Base-by-base conservation (phyloP, 2,329 filamentous ascomycete genomes). In the Neonectria coccinea region DNA sequence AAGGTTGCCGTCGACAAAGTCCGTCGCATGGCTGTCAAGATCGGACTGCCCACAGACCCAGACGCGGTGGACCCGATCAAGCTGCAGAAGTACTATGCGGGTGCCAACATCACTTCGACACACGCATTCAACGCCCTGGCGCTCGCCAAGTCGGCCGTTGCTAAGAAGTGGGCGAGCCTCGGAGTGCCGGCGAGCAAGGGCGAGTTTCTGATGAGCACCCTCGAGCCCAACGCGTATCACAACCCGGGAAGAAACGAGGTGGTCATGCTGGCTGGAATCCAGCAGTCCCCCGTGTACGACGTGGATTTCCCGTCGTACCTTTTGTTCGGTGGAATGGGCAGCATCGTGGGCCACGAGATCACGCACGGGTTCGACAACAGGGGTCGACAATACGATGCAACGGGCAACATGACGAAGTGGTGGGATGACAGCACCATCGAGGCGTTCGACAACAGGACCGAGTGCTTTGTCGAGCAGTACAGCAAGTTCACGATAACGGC, bases 391-490 rank as follows among this genome's bases (percentile, higher is more conserved):
- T 91, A 88, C 68, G 88, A 92, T 70, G 81, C 88, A 68, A 86
- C 85, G 45, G 89, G 88, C 22, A 90, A 89, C 71, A 86, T 85
- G 72, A 89, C 85, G 0, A 83, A 89, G 64, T 92, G 90, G 89
- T 92, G 89, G 89, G 86, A 87, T 16, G 80, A 88, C 9, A 74
- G 79, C 39, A 91, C 89, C 2, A 81, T 89, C 3, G 73, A 82
- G 5, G 85, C 81, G 1, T 92, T 91, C 73, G 76, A 85, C 57
- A 78, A 87, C 57, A 85, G 85, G 50, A 84, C 88, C 0, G 78
- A 89, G 65, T 92, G 90, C 76, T 91, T 92, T 64, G 79, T 91
- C 2, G 80, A 90, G n/a, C 89, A 92, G 77, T 92, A 91, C 74
- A 77, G 79, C 62, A 84, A 89, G 36, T 91, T 86, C 73, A 87